These are phyloP conservation scores for Tritrichomonas foetus DNA, from an alignment of 208 protist genomes.

Conservation along the genomic window DNA sequence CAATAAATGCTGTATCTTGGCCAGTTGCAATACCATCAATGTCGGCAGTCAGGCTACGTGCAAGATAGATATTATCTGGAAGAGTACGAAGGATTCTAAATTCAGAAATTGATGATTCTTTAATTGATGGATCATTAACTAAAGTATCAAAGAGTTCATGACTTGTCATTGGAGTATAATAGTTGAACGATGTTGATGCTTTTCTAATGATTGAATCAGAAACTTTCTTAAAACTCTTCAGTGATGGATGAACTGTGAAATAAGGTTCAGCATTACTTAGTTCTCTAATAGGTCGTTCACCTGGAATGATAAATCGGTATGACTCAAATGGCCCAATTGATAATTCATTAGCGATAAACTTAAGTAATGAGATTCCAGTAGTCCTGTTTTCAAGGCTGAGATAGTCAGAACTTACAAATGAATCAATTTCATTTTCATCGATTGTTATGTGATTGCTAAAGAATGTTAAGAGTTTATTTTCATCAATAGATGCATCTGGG, in stretches of 20 bases:
- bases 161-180: neutral
- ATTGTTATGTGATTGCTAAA: neutral
- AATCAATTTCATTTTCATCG: neutral
- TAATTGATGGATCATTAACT: neutral
- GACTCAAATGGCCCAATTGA: neutral
- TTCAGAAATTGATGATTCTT: neutral
- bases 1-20: too few species aligned
- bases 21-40: too few species aligned
- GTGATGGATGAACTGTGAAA: neutral
- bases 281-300: too few species aligned
- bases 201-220: neutral
- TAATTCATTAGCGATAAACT: neutral
- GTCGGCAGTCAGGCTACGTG: too few species aligned
- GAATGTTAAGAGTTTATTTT: too few species aligned
- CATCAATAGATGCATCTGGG: too few species aligned
- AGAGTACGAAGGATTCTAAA: neutral
- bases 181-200: neutral
- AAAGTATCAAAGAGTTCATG: neutral
- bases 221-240: too few species aligned
- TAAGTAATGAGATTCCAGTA: neutral
- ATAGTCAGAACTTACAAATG: neutral
- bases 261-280: too few species aligned
- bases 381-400: too few species aligned
- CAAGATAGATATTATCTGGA: too few species aligned
- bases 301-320: neutral